Base-by-base conservation (phyloP, 2,329 filamentous ascomycete genomes). In the Talaromyces sp. region DNA sequence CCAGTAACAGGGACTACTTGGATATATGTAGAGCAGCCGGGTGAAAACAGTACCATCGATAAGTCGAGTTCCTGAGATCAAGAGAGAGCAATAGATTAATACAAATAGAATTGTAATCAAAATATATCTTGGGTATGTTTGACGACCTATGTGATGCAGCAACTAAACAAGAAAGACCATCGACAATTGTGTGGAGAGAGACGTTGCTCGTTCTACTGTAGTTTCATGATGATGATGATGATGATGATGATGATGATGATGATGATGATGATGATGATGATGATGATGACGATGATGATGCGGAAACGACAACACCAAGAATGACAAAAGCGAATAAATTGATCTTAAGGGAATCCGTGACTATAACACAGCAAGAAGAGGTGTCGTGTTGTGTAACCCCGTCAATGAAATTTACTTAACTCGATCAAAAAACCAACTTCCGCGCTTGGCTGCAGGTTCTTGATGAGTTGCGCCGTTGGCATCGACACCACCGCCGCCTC, bases 371-470 rank as follows among this genome's bases (percentile, higher is more conserved):
- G 37, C 56, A 27, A 31, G 35, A 19, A 50, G 56, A 17, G 35
- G 22, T 4, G 43, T 59, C 56, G 15, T 45, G 22, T 59, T 37
- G 22, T 59, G 45, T 27, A 59, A 43, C 13, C 10, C 27, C 17
- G n/a, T 37, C 19, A 33, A 52, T n/a, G 22, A n/a, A 31, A n/a
- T 10, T 77, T 70, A 79, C 75, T 78, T 76, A 17, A 52, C 49
- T 69, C 76, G 74, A 70, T 82, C 77, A 70, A 82, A 82, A 72
- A 83, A 82, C 81, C 81, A 83, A 73, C 80, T 83, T 64, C 84
- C 92, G 60, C 84, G 87, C 66, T 89, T 93, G 71, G 84, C 86
- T 71, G 84, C 86, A 13, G 57, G 27, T 1, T 89, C 85, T 45
- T 90, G 88, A 70, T 90, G 91, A 76, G 90, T 89, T 67, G 90